Percentiles rank a stretch among this genome's conserved stretches.
Evolutionary conservation across 2,329 filamentous ascomycete species (phyloP).

Genomic region (Corynespora cassiicola): DNA sequence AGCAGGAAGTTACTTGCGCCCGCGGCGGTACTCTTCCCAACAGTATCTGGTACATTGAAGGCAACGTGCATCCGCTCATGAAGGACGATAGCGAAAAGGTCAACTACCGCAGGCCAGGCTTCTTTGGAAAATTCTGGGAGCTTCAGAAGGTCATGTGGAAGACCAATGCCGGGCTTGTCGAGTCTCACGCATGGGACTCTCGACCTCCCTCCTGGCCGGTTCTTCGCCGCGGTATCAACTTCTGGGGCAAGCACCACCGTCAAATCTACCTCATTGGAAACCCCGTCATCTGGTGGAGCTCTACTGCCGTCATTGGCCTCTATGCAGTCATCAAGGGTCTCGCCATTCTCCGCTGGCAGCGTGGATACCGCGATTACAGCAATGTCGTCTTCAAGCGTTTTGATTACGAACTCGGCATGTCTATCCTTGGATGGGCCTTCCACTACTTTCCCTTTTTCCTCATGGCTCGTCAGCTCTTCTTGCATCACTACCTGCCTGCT

Average conservation of each 20-base stretch:
- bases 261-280: slow-evolving; percentile 92
- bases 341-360: slow-evolving; percentile 90
- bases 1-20: slow-evolving; percentile 98
- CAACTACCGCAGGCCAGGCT: slow-evolving; percentile 93
- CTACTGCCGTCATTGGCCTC: slow-evolving; percentile 75
- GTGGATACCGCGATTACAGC: slow-evolving; percentile 85
- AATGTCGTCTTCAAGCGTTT: slow-evolving; percentile 90
- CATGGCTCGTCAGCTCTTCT: slow-evolving; percentile 96
- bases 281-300: slow-evolving; percentile 91
- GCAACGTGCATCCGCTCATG: slow-evolving; percentile 83
- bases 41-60: slow-evolving; percentile 96
- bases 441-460: slow-evolving; percentile 99
- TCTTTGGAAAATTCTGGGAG: slow-evolving; percentile 98
- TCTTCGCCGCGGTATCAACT: slow-evolving; percentile 94
- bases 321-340: slow-evolving; percentile 88
- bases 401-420: slow-evolving; percentile 93
- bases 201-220: slow-evolving; percentile 92
- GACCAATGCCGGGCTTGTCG: slow-evolving; percentile 93
- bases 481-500: slow-evolving; percentile 98
- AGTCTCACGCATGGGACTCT: slow-evolving; percentile 98
- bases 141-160: slow-evolving; percentile 98
- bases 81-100: slow-evolving; percentile 83
- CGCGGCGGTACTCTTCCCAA: slow-evolving; percentile 91
- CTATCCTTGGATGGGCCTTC: slow-evolving; percentile 91
- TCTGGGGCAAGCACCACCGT: slow-evolving; percentile 93